Base-by-base conservation (phyloP, 2,329 filamentous ascomycete species). In the Aspergillus bombycis region DNA sequence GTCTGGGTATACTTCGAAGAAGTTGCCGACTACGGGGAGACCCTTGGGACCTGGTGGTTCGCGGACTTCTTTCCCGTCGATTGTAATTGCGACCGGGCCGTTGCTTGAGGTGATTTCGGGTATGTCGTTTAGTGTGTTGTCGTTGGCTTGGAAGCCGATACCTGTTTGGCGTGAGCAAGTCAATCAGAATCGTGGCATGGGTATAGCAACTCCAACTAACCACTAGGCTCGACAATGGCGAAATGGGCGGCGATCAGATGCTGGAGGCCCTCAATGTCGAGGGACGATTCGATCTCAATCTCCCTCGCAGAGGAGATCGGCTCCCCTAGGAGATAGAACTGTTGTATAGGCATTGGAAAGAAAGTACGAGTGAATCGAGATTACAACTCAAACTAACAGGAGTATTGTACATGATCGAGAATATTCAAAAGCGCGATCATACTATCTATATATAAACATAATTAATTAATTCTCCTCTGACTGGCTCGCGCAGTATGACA, bases 1-100 rank as follows among this genome's bases (percentile, higher is more conserved):
- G 65, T 88, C 85, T 0, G 85, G 85, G 67, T 81, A 88, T 9
- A 87, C 73, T 64, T 87, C 84, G 53, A 83, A 83, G 72, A 81
- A 84, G 67, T 82, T 86, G 28, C 85, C 85, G 4, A 87, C 73
- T 19, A 81, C 57, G 2, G 76, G 76, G 1, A 78, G 50, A 3
- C 67, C 69, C 0, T 56, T 62, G 1, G 74, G 70, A 4, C 69
- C 65, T 3, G 65, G 67, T 4, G 70, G 67, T 11, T 73, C 69
- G 34, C 68, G 67, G 28, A 75, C 67, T 10, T 67, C 58, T 34
- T 73, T 66, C 2, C 73, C 73, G 48, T 76, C 68, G 56, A 74
- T 68, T 32, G 65, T 68, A 50, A 75, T 70, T 1, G 67, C 69
- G 14, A 73, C 61, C 3, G 52, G 52, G 30, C 52, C 4, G 28